Evolutionary conservation across 1,139 yeast genomes (phyloP), one percentile per base, ranked within the genome.

Genomic region (Meyerozyma sp.): DNA sequence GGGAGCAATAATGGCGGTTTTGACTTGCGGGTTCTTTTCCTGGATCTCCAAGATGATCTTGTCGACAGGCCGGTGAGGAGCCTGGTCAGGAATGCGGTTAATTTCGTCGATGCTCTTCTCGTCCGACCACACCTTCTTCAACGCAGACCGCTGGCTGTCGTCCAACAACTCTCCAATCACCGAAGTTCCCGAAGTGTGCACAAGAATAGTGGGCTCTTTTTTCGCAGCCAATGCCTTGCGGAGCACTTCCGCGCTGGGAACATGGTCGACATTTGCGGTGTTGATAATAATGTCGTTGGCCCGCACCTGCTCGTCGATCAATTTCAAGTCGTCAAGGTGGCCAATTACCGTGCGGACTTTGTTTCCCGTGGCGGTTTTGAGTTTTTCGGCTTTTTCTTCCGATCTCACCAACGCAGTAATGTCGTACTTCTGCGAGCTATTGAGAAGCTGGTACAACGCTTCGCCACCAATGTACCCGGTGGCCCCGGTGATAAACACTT

Each of bases 161-260:
- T 48, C 42, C 14, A 66, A 52, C 1, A 49, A 56, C 44, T 68
- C 73, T 3, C 61, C 60, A 27, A 61, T 9, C 23, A 68, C 53
- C 8, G 68, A 61, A 1, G 73, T 67, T 9, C 76, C 75, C 1
- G 75, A 66, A 29, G 73, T 69, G 43, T 70, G 75, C 41, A 70
- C 52, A 32, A 66, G 56, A 32, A 66, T 46, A 4, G 68, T 65
- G 14, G 52, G 54, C 3, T 43, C 43, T 34, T 53, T 57, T 44
- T 56, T 56, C 5, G 36, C 40, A 13, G 40, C 35, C 41, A 61
- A 54, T 4, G 50, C 54, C 5, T 53, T 46, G 8, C 56, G 40
- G 34, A 66, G 46, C 5, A 54, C 54, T 39, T 62, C 49, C n/a
- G 65, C 65, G 32, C 68, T 61, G 8, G 63, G 57, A 13, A 61